Evolutionary conservation across 306 rosid species (phyloP), one percentile per base, ranked within the genome.

Genomic region (Cicer judaicum): DNA sequence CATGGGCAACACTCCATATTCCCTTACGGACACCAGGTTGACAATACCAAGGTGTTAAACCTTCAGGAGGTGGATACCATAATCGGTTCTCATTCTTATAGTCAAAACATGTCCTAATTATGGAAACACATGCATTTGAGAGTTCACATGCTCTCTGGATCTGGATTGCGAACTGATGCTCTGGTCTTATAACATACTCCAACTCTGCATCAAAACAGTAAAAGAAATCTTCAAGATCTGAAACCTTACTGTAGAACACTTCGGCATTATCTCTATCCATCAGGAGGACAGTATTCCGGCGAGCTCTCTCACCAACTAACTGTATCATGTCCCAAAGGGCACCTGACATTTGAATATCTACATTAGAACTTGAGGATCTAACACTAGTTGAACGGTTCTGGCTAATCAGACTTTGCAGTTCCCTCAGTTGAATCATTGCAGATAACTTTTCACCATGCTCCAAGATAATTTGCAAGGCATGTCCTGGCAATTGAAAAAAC

Each of bases 211-310:
- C 90, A 78, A 91, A 83, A 81, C 97, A 91, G 79, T 85, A 74
- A 85, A 91, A 91, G 73, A 91, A 86, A 83, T 88, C 87, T 75
- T 91, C 96, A 76, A 93, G 96, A 69, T 90, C 93, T 61, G 98
- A 94, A 85, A 94, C 94, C 81, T 94, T 94, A 60, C 98, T 94
- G 83, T 91, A 94, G 83, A 94, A 90, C 44, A 90, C 98, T 85
- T 94, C 98, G 18, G 98, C 91, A 49, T 94, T 94, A 84, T 94
- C 98, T 80, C 98, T 91, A 76, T 94, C 98, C 98, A 91, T 94
- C 76, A 94, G 83, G 82, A 94, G 93, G 77, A 94, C 95, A 71
- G 95, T 91, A 85, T 85, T 91, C 67, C 95, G 78, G 29, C 97
- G 94, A 52, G 96, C 88, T 80, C 94, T 85, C 78, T 91, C 98